phyloP scores from a whole-genome alignment of 805 yeast genomes.

The Ogataea nitratoaversa region DNA sequence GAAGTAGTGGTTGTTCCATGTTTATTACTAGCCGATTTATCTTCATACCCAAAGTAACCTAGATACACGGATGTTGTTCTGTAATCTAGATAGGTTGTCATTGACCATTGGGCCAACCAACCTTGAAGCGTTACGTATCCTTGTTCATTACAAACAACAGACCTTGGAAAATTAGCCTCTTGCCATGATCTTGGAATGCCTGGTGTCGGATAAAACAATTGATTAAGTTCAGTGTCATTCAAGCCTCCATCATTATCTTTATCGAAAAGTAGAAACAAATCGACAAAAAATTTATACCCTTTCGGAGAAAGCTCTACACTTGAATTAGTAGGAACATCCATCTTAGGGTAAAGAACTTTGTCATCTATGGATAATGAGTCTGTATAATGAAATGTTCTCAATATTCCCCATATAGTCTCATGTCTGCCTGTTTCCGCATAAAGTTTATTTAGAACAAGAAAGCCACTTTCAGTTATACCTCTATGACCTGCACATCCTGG shows the following conservation, averaged over 20 bases:
- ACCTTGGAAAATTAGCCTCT: slow-evolving; percentile 77
- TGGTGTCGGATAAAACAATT: slow-evolving; percentile 83
- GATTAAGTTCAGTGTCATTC: slow-evolving; percentile 62
- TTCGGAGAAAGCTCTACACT: slow-evolving; percentile 89
- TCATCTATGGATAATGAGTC: slow-evolving; percentile 85
- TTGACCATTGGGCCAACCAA: slow-evolving; percentile 98
- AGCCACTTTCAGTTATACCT: slow-evolving; percentile 74
- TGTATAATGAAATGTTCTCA: slow-evolving; percentile 85
- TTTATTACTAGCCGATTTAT: slow-evolving; percentile 18
- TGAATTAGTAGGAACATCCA: slow-evolving; percentile 69
- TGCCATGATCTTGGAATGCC: slow-evolving; percentile 88
- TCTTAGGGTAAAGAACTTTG: slow-evolving; percentile 68
- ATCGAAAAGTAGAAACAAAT: slow-evolving; percentile 81
- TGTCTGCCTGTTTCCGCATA: slow-evolving; percentile 92
- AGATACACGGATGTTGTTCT: slow-evolving; percentile 81
- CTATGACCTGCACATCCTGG: slow-evolving; percentile 30
- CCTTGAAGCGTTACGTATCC: slow-evolving; percentile 93
- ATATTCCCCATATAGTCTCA: slow-evolving; percentile 95
- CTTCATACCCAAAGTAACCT: slow-evolving; percentile 86
- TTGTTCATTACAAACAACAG: slow-evolving; percentile 85
- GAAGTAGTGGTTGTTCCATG: slow-evolving; percentile 20
- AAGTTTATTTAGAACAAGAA: slow-evolving; percentile 68
- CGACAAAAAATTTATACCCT: slow-evolving; percentile 90
- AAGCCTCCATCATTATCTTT: slow-evolving; percentile 96
- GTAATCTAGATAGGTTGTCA: slow-evolving; percentile 86